Conservation (phyloP, 345 rosid genomes). For the Salix purpurea region DNA sequence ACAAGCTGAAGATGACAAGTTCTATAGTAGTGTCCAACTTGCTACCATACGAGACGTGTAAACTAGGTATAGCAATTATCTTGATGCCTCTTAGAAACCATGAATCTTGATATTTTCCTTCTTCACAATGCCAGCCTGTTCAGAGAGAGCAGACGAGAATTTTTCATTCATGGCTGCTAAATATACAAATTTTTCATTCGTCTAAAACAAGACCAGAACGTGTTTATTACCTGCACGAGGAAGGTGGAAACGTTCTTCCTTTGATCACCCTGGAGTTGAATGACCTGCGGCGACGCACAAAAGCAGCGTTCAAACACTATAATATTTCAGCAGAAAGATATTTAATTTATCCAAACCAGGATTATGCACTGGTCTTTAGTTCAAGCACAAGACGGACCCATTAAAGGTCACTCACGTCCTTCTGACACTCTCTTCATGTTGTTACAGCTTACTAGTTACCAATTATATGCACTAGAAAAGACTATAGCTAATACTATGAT, state of each 20-base stretch:
- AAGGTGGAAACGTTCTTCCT: constrained; percentile 82
- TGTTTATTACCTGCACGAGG: constrained; percentile 59
- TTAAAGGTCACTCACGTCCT: not conserved
- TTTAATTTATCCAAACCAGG: not conserved
- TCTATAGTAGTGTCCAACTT: not conserved
- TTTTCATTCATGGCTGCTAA: not conserved
- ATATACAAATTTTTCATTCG: not conserved
- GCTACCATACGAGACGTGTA: not conserved
- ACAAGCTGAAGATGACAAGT: not conserved
- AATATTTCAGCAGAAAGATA: not conserved
- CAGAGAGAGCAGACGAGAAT: not conserved
- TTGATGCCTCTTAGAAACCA: constrained; percentile 57
- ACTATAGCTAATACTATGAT: no score
- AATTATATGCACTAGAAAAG: no score
- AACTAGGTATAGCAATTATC: not conserved
- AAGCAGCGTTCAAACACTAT: not conserved
- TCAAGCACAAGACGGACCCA: not conserved
- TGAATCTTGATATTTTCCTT: constrained; percentile 91
- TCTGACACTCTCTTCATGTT: not conserved
- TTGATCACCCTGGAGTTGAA: constrained; percentile 93
- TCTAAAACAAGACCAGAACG: no score
- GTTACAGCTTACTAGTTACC: not conserved
- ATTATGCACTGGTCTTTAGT: not conserved
- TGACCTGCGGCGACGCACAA: constrained; percentile 41
- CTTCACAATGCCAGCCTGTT: constrained; percentile 89